A percentile compares a stretch with the other conserved stretches of the same genome.
Evolutionary conservation across 2,329 filamentous ascomycete species (phyloP).

Genomic region (Berkeleyomyces rouxiae): DNA sequence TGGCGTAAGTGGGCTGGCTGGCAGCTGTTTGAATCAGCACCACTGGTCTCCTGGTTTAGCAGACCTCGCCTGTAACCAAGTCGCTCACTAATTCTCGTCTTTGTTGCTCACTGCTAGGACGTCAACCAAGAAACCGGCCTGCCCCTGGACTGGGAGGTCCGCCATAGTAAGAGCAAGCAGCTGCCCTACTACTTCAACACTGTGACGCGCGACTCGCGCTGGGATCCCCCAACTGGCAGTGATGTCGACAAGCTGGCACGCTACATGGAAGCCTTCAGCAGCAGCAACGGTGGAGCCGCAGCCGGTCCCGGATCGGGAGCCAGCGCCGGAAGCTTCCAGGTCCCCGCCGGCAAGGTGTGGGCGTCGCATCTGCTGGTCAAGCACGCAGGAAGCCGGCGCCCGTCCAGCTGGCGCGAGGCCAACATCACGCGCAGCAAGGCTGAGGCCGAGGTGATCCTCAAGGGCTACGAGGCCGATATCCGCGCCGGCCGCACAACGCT

Average conservation of each 20-base stretch:
- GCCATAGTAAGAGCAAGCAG: slow-evolving; percentile 95
- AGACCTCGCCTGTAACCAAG: not conserved
- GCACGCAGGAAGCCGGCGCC: slow-evolving; percentile 73
- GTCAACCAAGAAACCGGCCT: slow-evolving; percentile 49
- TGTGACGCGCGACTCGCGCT: slow-evolving; percentile 70
- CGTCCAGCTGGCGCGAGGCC: slow-evolving; percentile 81
- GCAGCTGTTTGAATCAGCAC: not conserved
- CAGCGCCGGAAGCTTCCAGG: slow-evolving; percentile 26
- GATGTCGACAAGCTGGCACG: slow-evolving; percentile 84
- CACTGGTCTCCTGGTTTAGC: not conserved
- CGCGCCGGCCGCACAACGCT: slow-evolving; percentile 49
- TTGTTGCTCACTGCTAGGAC: slow-evolving; percentile 1
- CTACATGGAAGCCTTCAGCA: slow-evolving; percentile 86
- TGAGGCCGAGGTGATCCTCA: slow-evolving; percentile 65
- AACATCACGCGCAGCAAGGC: slow-evolving; percentile 80
- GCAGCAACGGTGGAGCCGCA: slow-evolving; percentile 26
- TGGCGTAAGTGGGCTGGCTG: not conserved
- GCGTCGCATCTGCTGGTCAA: slow-evolving; percentile 88
- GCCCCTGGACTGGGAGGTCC: slow-evolving; percentile 81
- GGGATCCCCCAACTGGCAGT: slow-evolving; percentile 80
- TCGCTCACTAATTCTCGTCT: not conserved
- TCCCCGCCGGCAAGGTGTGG: slow-evolving; percentile 68
- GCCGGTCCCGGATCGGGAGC: not conserved
- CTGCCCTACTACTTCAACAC: slow-evolving; percentile 98
- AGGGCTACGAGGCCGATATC: slow-evolving; percentile 61